Evolutionary conservation across 441 rosid species (phyloP).

Genomic region (Hura crepitans): DNA sequence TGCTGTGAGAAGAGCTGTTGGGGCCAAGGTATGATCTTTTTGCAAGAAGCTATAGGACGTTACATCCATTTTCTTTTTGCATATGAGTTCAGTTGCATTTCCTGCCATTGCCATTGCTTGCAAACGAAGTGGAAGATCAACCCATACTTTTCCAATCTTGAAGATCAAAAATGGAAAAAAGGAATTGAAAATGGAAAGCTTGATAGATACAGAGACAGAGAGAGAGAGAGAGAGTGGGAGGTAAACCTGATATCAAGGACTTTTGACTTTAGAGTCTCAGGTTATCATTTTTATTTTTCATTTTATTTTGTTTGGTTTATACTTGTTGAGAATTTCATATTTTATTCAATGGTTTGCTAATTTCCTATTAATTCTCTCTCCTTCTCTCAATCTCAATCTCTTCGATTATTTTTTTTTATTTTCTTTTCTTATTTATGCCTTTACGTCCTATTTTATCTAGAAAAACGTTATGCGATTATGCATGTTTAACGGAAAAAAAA

Average conservation of each 20-base stretch:
- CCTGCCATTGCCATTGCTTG: conserved; percentile 11
- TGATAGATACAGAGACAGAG: not conserved
- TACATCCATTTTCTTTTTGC: not conserved
- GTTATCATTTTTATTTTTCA: not conserved
- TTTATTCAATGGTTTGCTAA: too few relatives aligned
- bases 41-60: conserved; percentile 8
- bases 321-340: too few relatives aligned
- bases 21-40: conserved; percentile 2
- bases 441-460: too few relatives aligned
- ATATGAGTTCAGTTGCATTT: conserved; percentile 13
- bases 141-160: not conserved
- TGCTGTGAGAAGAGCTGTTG: conserved; percentile 23
- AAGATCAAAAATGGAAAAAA: not conserved
- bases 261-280: not conserved
- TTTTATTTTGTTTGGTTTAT: too few relatives aligned
- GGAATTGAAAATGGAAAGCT: not conserved
- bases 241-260: conserved; percentile 22
- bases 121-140: not conserved
- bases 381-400: too few relatives aligned
- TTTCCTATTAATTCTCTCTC: too few relatives aligned
- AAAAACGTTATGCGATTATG: too few relatives aligned
- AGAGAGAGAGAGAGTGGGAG: conserved; percentile 9
- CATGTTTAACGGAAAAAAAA: too few relatives aligned
- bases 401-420: too few relatives aligned
- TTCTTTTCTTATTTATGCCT: too few relatives aligned